Percentiles rank a stretch among this genome's conserved stretches.
These are phyloP conservation scores for Colletotrichum kahawae DNA, from an alignment of 2,329 filamentous ascomycete species.

Conservation along the genomic window DNA sequence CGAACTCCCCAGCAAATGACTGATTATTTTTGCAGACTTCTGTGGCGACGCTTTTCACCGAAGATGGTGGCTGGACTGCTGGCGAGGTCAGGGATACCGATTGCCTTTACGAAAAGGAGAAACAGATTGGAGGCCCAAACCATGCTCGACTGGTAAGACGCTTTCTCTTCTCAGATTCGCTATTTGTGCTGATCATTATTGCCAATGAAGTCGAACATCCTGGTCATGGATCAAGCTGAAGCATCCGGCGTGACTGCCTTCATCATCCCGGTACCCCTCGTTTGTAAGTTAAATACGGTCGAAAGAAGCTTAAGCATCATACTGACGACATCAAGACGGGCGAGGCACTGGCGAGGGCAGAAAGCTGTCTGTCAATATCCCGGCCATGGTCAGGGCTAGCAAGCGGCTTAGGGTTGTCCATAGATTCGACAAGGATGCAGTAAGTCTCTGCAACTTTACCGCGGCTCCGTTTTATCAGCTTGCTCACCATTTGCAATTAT, in stretches of 20 bases:
- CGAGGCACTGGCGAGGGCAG: slow-evolving; percentile 35
- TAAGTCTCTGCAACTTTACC: slow-evolving; percentile 23
- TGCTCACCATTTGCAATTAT: not conserved
- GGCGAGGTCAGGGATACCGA: slow-evolving; percentile 35
- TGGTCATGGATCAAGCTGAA: slow-evolving; percentile 32
- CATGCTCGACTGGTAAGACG: slow-evolving; percentile 31
- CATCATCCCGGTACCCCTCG: slow-evolving; percentile 30
- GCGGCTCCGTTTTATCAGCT: not conserved
- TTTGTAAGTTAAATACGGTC: slow-evolving; percentile 27
- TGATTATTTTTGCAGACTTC: slow-evolving; percentile 28
- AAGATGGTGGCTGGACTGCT: slow-evolving; percentile 34
- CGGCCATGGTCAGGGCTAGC: slow-evolving; percentile 31
- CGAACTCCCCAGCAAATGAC: not conserved
- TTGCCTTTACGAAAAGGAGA: slow-evolving; percentile 32
- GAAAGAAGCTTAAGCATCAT: not conserved
- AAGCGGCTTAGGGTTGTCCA: slow-evolving; percentile 32
- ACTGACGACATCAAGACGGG: slow-evolving; percentile 31
- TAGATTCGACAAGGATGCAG: slow-evolving; percentile 36
- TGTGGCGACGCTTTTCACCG: slow-evolving; percentile 28
- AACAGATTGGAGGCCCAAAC: slow-evolving; percentile 28
- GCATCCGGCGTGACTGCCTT: slow-evolving; percentile 31
- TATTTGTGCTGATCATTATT: not conserved
- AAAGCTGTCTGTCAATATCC: slow-evolving; percentile 37
- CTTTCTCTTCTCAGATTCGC: not conserved
- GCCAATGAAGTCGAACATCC: slow-evolving; percentile 29